Conservation (phyloP, 805 yeast genomes). For the Metschnikowia koreensis region DNA sequence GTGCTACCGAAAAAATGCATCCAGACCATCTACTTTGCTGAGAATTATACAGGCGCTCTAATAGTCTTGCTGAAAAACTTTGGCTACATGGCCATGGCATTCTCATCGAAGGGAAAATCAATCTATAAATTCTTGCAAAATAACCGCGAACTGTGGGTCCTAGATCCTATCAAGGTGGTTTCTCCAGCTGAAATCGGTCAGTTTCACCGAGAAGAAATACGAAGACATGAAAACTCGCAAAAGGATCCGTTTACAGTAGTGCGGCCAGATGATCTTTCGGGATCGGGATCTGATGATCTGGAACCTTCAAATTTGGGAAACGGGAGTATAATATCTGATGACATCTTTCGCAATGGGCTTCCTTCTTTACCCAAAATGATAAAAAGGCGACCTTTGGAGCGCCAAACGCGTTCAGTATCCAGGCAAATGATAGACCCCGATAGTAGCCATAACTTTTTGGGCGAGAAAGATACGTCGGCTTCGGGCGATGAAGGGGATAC, state of each 20-base stretch:
- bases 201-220: conserved; percentile 6
- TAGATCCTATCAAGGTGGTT: not conserved
- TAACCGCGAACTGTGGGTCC: conserved; percentile 3
- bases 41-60: conserved; percentile 5
- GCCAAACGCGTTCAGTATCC: conserved; percentile 10
- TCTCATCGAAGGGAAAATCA: conserved; percentile 1
- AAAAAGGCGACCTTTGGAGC: not conserved
- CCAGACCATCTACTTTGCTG: conserved; percentile 10
- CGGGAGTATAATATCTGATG: conserved; percentile 6
- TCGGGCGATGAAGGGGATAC: not conserved
- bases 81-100: conserved; percentile 13
- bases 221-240: conserved; percentile 9
- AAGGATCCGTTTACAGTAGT: conserved; percentile 9
- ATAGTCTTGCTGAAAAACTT: conserved; percentile 15
- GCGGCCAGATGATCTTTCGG: not conserved
- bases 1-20: conserved; percentile 13
- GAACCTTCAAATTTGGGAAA: not conserved
- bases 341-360: conserved; percentile 13
- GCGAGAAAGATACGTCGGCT: not conserved
- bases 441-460: not conserved
- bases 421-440: not conserved
- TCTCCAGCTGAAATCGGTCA: not conserved
- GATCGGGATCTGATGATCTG: not conserved
- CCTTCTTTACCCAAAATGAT: conserved; percentile 5
- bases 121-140: conserved; percentile 3